Percentiles rank a stretch among this genome's conserved stretches.
These are phyloP conservation scores for Pisolithus microcarpus DNA, from an alignment of 768 basidiomycete genomes.

Conservation along the genomic window DNA sequence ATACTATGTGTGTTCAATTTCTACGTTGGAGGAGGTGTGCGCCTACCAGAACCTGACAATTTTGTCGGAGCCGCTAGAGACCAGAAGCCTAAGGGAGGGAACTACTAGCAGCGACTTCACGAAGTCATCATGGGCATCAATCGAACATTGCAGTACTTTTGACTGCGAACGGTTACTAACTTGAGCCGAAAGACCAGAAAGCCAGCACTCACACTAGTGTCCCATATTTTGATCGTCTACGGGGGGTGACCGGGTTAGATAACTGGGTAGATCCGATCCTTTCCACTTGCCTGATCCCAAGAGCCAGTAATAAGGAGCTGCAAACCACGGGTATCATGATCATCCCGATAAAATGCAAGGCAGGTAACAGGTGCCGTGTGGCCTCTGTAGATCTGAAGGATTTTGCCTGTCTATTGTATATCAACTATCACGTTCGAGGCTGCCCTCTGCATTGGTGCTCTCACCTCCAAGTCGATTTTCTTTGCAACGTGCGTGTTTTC, in stretches of 20 bases:
- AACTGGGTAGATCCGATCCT: not conserved
- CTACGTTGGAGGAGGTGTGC: not conserved
- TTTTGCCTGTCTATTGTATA: constrained; percentile 65
- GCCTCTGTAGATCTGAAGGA: constrained; percentile 66
- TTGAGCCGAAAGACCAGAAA: not conserved
- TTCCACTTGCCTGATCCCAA: constrained; percentile 72
- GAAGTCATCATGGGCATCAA: constrained; percentile 81
- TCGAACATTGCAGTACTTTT: constrained; percentile 61
- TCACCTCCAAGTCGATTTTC: constrained; percentile 72
- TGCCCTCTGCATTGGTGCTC: not conserved
- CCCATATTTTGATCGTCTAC: constrained; percentile 85
- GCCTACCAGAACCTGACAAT: constrained; percentile 78
- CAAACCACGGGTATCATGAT: constrained; percentile 31
- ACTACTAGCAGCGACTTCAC: constrained; percentile 78
- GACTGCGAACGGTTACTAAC: constrained; percentile 40
- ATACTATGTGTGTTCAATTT: not conserved
- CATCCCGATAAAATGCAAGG: constrained; percentile 56
- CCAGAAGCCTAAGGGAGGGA: constrained; percentile 54
- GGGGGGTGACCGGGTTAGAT: constrained; percentile 8
- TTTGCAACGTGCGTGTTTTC: constrained; percentile 75
- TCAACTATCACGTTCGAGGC: not conserved
- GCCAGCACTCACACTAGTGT: constrained; percentile 49
- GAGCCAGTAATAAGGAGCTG: constrained; percentile 78
- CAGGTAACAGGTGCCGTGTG: constrained; percentile 88
- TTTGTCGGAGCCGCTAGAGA: constrained; percentile 90